These are phyloP conservation scores for Aspergillus avenaceus DNA, from an alignment of 495 filamentous ascomycete genomes.

Conservation along the genomic window DNA sequence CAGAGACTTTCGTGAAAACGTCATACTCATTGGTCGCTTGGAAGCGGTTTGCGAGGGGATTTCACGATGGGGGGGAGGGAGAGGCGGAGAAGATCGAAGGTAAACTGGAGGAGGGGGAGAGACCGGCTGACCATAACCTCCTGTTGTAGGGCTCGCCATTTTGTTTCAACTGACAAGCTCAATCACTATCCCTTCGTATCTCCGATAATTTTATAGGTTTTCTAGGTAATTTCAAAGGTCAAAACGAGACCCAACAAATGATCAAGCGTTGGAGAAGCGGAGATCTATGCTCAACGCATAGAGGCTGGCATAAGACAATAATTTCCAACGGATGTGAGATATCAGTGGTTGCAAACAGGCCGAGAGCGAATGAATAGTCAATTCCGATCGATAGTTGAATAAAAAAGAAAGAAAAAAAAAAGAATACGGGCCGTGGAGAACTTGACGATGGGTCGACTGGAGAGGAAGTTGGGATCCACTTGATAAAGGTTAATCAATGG, in stretches of 20 bases:
- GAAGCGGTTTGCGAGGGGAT: constrained; percentile 22
- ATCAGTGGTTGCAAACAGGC: too few species aligned
- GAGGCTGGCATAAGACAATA: constrained; percentile 3
- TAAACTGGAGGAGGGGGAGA: constrained; percentile 42
- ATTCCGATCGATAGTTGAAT: constrained; percentile 1
- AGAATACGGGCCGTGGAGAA: constrained; percentile 8
- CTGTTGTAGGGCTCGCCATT: constrained; percentile 31
- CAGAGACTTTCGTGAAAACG: constrained; percentile 24
- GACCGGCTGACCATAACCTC: constrained; percentile 24
- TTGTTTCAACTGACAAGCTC: not conserved
- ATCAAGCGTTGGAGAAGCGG: not conserved
- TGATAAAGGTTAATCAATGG: constrained; percentile 9
- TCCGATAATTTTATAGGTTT: not conserved
- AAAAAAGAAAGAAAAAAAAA: too few species aligned
- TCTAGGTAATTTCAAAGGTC: too few species aligned
- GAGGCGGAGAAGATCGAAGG: constrained; percentile 36
- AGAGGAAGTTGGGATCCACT: constrained; percentile 12
- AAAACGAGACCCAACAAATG: not conserved
- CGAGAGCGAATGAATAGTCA: not conserved
- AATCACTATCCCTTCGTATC: not conserved
- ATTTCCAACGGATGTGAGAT: too few species aligned
- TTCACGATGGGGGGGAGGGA: constrained; percentile 18
- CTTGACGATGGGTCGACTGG: constrained; percentile 11
- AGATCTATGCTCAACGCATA: constrained; percentile 12
- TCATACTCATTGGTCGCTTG: constrained; percentile 17